Conservation (phyloP, 805 yeast genomes). For the Kluyveromyces wickerhamii region DNA sequence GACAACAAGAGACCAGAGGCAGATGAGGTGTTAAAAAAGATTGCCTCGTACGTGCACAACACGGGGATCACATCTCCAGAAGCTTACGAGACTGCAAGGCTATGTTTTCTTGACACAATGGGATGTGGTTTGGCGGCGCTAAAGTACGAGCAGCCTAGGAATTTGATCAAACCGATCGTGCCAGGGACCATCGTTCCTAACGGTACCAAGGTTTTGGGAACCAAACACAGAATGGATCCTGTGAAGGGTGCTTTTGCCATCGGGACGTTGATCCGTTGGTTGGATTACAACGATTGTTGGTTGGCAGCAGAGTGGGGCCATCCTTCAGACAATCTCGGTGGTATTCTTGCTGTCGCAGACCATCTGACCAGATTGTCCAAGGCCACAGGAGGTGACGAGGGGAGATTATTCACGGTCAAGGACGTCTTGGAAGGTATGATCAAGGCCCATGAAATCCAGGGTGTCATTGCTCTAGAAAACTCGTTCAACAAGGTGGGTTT, state of each 20-base stretch:
- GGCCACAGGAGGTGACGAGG: constrained; percentile 33
- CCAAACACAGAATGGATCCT: constrained; percentile 44
- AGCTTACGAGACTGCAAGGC: constrained; percentile 47
- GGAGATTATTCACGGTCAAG: constrained; percentile 37
- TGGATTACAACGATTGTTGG: constrained; percentile 60
- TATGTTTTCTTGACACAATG: constrained; percentile 48
- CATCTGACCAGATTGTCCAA: constrained; percentile 40
- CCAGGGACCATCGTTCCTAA: constrained; percentile 49
- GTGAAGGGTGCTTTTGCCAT: constrained; percentile 50
- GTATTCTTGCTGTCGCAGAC: constrained; percentile 52
- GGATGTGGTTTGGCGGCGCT: constrained; percentile 57
- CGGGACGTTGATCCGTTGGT: constrained; percentile 52
- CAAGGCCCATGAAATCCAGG: constrained; percentile 59
- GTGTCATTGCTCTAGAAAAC: constrained; percentile 49
- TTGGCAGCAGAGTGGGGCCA: constrained; percentile 67
- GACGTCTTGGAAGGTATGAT: constrained; percentile 52
- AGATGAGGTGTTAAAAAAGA: constrained; percentile 41
- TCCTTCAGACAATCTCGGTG: constrained; percentile 55
- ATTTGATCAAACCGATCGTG: constrained; percentile 47
- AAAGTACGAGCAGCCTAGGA: constrained; percentile 41
- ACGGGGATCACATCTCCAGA: constrained; percentile 37
- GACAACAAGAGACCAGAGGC: constrained; percentile 46
- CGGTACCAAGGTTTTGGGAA: constrained; percentile 50
- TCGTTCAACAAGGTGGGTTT: constrained; percentile 52
- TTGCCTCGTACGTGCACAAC: constrained; percentile 43